Evolutionary conservation across 75 land plant genomes (phyloP), one percentile per base, ranked within the genome.

Genomic region (Chamaecyparis obtusa): DNA sequence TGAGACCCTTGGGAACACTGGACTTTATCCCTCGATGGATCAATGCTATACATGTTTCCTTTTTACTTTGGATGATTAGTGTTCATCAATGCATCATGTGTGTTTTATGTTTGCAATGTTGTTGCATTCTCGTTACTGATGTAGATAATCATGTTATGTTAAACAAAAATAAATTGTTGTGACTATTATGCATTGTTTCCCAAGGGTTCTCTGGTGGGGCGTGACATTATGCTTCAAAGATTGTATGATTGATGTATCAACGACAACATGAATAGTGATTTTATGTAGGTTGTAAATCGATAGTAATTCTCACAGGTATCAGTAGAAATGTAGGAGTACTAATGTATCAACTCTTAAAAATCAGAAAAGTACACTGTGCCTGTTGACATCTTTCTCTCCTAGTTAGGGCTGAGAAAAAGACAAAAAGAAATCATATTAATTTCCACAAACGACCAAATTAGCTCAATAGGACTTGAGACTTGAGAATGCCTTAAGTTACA

Each of bases 171-270:
- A n/a, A n/a, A n/a, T n/a, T n/a, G n/a, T n/a, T n/a, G n/a, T n/a
- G n/a, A n/a, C n/a, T n/a, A n/a, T n/a, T n/a, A n/a, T n/a, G n/a
- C n/a, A n/a, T n/a, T n/a, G n/a, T n/a, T n/a, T n/a, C n/a, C n/a
- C n/a, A n/a, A n/a, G n/a, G n/a, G n/a, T n/a, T n/a, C n/a, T n/a
- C n/a, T n/a, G n/a, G n/a, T n/a, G n/a, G n/a, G n/a, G n/a, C n/a
- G n/a, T n/a, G n/a, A n/a, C n/a, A n/a, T 39, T 79, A 39, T 39
- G 82, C 0, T 24, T 24, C 8, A 5, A 13, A 27, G 54, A 27
- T 81, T n/a, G 83, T 44, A n/a, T 14, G 27, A 46, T 11, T 81
- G 15, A 81, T 81, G 54, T n/a, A 81, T 44, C 83, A 46, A 81
- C 9, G 41, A 11, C 83, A 81, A 81, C 54, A 81, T 27, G 24